Evolutionary conservation across 257 asterid species (phyloP), one percentile per base, ranked within the genome.

Genomic region (Thymus quinquecostatus): DNA sequence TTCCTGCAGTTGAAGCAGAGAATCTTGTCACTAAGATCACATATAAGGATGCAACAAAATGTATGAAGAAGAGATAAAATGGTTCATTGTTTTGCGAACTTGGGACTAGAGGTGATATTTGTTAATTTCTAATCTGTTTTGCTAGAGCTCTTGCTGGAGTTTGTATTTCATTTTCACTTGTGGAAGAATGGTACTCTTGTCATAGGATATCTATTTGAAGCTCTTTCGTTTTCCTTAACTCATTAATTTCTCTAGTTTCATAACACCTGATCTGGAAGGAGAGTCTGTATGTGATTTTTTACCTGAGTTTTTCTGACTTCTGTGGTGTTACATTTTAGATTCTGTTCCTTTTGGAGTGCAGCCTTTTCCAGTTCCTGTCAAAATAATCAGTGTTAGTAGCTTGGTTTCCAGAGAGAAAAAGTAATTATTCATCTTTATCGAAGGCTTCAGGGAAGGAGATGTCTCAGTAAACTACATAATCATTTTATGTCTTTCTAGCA

Each of bases 1-100:
- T 66, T 75, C 89, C 96, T 87, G 88, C 53, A 57, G 47, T 55
- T 53, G 70, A 71, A 65, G 77, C 60, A 56, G 29, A 57, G 55
- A 12, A 14, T 27, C 5, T 12, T 65, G 59, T 75, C 68, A 72
- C 64, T 72, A 75, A 28, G 55, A 75, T 33, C 40, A n/a, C 70
- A 38, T 68, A 54, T 29, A 58, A 45, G 33, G 56, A 61, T 75
- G 66, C 57, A 68, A 40, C 56, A 40, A 59, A 70, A 55, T 41
- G 49, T 13, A 41, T 21, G 56, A 57, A 66, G 75, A 56, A 53
- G 59, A 36, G 47, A 40, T 45, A 45, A 72, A 44, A 34, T 54
- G 40, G 29, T 57, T 51, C 38, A 40, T 44, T 58, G 34, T 47
- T 55, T 54, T 68, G 45, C 61, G 54, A 62, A 67, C 51, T 71